Evolutionary conservation across 176 grass and related monocot genomes (phyloP), one percentile per base, ranked within the genome.

Genomic region (Puccinellia tenuiflora): DNA sequence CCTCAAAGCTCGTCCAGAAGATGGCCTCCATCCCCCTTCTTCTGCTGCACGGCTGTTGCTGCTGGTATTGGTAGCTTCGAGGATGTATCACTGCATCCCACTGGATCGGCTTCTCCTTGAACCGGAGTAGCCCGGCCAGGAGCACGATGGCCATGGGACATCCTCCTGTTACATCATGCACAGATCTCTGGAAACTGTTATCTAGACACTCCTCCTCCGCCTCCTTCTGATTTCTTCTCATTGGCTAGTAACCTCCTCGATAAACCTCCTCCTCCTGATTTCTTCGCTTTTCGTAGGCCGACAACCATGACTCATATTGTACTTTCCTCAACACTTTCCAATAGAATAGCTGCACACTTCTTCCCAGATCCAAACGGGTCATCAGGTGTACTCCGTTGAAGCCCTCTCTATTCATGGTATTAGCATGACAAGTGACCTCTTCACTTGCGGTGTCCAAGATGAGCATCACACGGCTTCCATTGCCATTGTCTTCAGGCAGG

Each of bases 91-190:
- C 25, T 31, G 50, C 45, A 2, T 11, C 38, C 73, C 83, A 85
- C 63, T 85, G 60, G 5, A 26, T 18, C 3, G 61, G 74, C 3
- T 31, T 78, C 43, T 84, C 81, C 50, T 85, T 85, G 22, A 65
- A 85, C 18, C 61, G 46, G 16, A 85, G 48, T 1, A 85, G 62
- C 42, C 83, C 73, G 1, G 83, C 60, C 18, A 85, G 51, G 54
- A 85, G 33, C 12, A 77, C 34, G 25, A 85, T 85, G 7, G 73
- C 47, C 60, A 85, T 63, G 66, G 83, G 83, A 30, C 53, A 26
- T 13, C 83, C 83, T 8, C 54, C 50, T 3, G 83, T 85, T 68
- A 68, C 66, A 21, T 43, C 12, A 31, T 68, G 54, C 5, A 85
- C 6, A 68, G 26, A 14, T 56, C 54, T 39, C 2, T 76, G 37